Evolutionary conservation across 2,329 filamentous ascomycete species (phyloP), one percentile per base, ranked within the genome.

Genomic region (Fusarium subglutinans): DNA sequence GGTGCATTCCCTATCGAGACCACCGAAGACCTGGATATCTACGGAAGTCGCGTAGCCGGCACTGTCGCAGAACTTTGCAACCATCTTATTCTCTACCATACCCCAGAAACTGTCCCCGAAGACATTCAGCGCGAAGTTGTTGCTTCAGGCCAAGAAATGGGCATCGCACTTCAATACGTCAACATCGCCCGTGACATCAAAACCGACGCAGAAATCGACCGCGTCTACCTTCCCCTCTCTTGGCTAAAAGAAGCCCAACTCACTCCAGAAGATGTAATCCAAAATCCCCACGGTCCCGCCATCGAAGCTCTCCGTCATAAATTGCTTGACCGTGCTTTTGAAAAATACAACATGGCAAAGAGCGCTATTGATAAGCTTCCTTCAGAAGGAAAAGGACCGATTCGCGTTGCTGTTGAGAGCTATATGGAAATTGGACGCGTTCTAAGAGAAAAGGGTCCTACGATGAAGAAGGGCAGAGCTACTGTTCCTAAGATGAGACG

Each of bases 101-200:
- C 82, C 75, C 40, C 83, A 54, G 70, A 80, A 20, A 2, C 24
- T 3, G 10, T 70, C 5, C 47, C 67, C 0, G 20, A 40, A 2
- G 53, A 70, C 2, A 47, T 59, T 2, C 66, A 70, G 2, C 47
- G 60, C 1, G 59, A 70, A 17, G 84, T 93, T 11, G 83, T 91
- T 20, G 77, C 83, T 22, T 88, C 90, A 2, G 91, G 91, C 3
- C 85, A 86, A 26, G 84, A 86, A 35, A 94, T 94, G 92, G 93
- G 93, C 0, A 87, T 92, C 40, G 92, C 92, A 3, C 83, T 94
- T n/a, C 92, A 95, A 77, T 94, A 92, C 75, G 89, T 93, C 76
- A 95, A 94, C 77, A 94, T 95, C 69, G 90, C 92, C 7, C 90
- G 93, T 28, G 93, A 95, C 76, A 90, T 94, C n/a, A 81, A 83